A percentile compares a stretch with the other conserved stretches of the same genome.
These are phyloP conservation scores for Yamadazyma sp. DNA, from an alignment of 1,139 yeast species.

Conservation along the genomic window DNA sequence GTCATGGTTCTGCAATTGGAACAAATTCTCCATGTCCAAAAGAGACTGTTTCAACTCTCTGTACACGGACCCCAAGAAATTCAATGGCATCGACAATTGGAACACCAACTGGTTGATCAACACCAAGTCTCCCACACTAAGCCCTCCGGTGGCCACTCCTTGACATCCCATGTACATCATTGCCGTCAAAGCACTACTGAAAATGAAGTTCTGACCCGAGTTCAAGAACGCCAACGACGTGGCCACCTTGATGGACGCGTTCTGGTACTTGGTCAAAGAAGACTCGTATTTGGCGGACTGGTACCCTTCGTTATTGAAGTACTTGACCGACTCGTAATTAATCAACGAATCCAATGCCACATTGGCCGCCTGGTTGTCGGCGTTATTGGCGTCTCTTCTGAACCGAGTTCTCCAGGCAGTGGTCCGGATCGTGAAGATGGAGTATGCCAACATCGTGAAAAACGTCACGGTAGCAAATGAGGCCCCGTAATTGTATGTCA, in stretches of 20 bases:
- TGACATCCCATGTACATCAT: constrained; percentile 99
- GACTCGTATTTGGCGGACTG: constrained; percentile 78
- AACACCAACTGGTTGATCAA: constrained; percentile 92
- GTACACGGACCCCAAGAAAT: constrained; percentile 92
- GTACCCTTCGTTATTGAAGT: constrained; percentile 83
- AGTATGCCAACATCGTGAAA: constrained; percentile 82
- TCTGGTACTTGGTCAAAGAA: constrained; percentile 75
- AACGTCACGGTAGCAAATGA: constrained; percentile 89
- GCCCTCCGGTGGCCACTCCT: constrained; percentile 78
- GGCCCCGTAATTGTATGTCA: constrained; percentile 88
- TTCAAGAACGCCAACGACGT: constrained; percentile 89
- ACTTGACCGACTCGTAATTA: constrained; percentile 91
- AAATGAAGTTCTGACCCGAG: constrained; percentile 89
- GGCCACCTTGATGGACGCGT: constrained; percentile 84
- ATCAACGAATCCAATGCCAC: constrained; percentile 93
- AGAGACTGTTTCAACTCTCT: constrained; percentile 91
- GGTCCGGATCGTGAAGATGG: constrained; percentile 83
- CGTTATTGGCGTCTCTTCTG: constrained; percentile 86
- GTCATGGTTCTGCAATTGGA: constrained; percentile 75
- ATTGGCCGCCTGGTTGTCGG: constrained; percentile 92
- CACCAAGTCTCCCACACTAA: constrained; percentile 96
- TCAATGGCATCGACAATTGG: constrained; percentile 91
- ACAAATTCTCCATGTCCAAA: constrained; percentile 89
- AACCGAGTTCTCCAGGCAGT: constrained; percentile 97
- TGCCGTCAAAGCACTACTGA: constrained; percentile 87